Evolutionary conservation across 179 eudicot species (phyloP).

Genomic region (Pouteria campechiana): DNA sequence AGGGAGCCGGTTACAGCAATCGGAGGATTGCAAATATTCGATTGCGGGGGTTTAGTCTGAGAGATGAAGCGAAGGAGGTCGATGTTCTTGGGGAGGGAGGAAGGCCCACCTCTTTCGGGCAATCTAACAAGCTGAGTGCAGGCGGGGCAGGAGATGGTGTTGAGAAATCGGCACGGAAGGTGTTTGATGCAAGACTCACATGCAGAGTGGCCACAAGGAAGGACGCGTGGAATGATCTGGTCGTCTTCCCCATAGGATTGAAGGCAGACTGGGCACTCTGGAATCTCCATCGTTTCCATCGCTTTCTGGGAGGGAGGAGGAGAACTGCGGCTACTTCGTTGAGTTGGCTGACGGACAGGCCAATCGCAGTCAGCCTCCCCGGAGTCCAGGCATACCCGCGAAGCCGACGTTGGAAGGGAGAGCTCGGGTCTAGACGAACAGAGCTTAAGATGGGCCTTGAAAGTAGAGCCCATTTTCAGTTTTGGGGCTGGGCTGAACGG

Average conservation of each 20-base stretch:
- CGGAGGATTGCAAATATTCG: background rate
- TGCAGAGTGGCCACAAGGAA: conserved; percentile 76
- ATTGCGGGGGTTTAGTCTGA: conserved; percentile 10
- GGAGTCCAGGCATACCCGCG: too few species aligned
- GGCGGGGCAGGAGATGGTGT: conserved; percentile 56
- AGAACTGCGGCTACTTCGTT: too few species aligned
- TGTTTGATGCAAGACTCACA: conserved; percentile 48
- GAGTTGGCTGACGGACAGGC: too few species aligned
- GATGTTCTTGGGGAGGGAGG: conserved; percentile 73
- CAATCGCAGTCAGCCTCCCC: too few species aligned
- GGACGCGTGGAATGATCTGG: conserved; percentile 56
- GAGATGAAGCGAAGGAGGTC: conserved; percentile 54
- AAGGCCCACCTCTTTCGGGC: conserved; percentile 32
- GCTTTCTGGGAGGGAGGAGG: too few species aligned
- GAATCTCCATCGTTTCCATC: conserved; percentile 24
- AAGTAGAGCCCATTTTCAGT: too few species aligned
- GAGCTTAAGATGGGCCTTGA: too few species aligned
- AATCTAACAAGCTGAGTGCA: conserved; percentile 63
- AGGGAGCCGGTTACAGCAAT: too few species aligned
- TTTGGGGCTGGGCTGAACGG: too few species aligned
- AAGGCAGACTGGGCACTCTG: conserved; percentile 89
- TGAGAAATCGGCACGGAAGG: conserved; percentile 46
- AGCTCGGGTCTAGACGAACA: too few species aligned
- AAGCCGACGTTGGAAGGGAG: too few species aligned
- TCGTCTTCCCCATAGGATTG: conserved; percentile 40